phyloP scores from a whole-genome alignment of 2,329 filamentous ascomycete species.

The Penicillium digitatum region DNA sequence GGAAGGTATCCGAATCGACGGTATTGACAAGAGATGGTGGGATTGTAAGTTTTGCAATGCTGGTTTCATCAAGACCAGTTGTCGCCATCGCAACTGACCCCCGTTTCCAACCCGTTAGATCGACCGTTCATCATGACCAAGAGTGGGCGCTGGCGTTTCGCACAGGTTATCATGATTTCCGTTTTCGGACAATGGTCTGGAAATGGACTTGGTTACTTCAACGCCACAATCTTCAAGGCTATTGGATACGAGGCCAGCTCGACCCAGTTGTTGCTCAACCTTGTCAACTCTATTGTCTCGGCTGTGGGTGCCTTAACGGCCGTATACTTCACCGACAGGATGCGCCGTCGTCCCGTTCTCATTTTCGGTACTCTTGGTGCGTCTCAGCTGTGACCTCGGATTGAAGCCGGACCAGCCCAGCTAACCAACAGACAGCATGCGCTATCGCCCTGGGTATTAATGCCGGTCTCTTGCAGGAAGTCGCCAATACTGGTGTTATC shows the following conservation, averaged over 20 bases:
- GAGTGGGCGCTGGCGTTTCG: conserved; percentile 48
- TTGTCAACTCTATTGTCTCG: conserved; percentile 48
- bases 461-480: conserved; percentile 44
- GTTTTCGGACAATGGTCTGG: conserved; percentile 52
- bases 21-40: conserved; percentile 48
- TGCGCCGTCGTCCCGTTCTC: conserved; percentile 48
- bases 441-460: conserved; percentile 45
- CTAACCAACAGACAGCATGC: conserved; percentile 28
- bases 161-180: conserved; percentile 51
- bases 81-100: neutral
- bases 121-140: conserved; percentile 45
- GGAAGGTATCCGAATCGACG: conserved; percentile 44
- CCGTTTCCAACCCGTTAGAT: conserved; percentile 27
- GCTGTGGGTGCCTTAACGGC: conserved; percentile 46
- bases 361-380: conserved; percentile 42
- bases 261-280: conserved; percentile 46
- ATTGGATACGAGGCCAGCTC: conserved; percentile 26
- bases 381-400: neutral
- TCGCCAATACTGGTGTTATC: conserved; percentile 31
- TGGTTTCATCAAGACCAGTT: neutral
- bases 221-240: conserved; percentile 46
- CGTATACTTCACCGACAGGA: conserved; percentile 44
- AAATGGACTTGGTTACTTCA: conserved; percentile 52
- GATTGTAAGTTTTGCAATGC: conserved; percentile 38
- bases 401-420: neutral